Base-by-base conservation (phyloP, 495 filamentous ascomycete genomes). In the Penicillium bovifimosum region DNA sequence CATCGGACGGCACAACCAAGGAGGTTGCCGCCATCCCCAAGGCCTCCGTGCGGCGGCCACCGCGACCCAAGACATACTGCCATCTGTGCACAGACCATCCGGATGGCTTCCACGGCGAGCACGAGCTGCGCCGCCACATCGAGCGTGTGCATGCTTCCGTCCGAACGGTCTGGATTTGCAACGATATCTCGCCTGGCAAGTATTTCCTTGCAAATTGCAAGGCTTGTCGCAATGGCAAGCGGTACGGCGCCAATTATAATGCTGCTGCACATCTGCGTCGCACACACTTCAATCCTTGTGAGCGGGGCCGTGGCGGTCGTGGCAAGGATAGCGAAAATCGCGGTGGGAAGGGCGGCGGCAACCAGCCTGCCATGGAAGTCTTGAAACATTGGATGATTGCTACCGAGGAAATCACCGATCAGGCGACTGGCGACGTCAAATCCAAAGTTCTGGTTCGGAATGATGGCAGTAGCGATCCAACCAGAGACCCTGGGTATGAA, bases 231-330 rank as follows among this genome's bases (percentile, higher is more conserved):
- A 80, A 79, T 28, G 71, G 77, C 42, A 96, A 96, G 72, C 77
- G 75, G 49, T 98, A 98, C 60, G 86, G 86, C 4, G 88, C 87
- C 18, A 95, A 98, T 68, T 96, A 98, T 64, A 98, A 98, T 58
- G 92, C 92, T 1, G 90, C 91, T 2, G 92, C 91, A 0, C 93
- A 96, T 65, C 78, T 98, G 11, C 82, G 91, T 16, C 83, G 93
- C 16, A 88, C 88, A 13, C 93, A 98, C 64, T 98, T 96, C 76
- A 79, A 83, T 51, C 82, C 81, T 0, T 77, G 78, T 40, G 78
- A 80, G 55, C 74, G 76, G n/a, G 79, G 77, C 3, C 68, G 76
- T 3, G 72, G 68, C 31, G 75, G 77, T 7, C 80, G 79, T 38
- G 72, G 73, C n/a, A 80, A 80, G 58, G 72, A 74, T 43, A 78